Conservation (phyloP, 2,329 filamentous ascomycete species). For the Diaporthe velutina region DNA sequence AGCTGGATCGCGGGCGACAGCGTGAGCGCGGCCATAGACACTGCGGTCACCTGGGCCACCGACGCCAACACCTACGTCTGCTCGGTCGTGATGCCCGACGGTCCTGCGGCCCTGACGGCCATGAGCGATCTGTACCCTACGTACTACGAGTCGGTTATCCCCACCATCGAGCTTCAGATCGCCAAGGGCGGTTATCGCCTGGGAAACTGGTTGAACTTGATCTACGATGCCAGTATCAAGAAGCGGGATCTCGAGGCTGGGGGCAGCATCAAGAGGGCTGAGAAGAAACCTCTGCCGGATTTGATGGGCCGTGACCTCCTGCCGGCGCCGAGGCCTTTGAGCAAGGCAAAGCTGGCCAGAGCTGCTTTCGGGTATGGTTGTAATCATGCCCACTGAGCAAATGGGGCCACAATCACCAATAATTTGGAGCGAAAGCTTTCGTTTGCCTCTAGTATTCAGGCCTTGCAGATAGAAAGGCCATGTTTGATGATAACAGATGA, state of each 20-base stretch:
- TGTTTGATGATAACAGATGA: neutral
- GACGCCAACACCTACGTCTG: slow-evolving; percentile 59
- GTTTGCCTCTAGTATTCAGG: neutral
- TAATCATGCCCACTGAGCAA: neutral
- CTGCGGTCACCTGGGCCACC: slow-evolving; percentile 57
- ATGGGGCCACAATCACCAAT: no score
- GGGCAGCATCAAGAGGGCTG: neutral
- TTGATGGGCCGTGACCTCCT: slow-evolving; percentile 44
- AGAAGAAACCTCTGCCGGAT: slow-evolving; percentile 38
- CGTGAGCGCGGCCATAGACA: slow-evolving; percentile 51
- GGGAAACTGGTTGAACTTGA: slow-evolving; percentile 48
- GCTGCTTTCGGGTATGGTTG: slow-evolving; percentile 42
- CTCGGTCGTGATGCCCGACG: slow-evolving; percentile 55
- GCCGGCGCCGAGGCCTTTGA: slow-evolving; percentile 44
- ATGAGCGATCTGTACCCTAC: slow-evolving; percentile 55
- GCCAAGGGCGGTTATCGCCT: slow-evolving; percentile 56
- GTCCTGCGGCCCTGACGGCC: slow-evolving; percentile 51
- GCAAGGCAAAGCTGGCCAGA: slow-evolving; percentile 46
- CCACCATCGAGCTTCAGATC: slow-evolving; percentile 58
- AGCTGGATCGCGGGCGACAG: slow-evolving; percentile 55
- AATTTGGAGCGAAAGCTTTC: neutral
- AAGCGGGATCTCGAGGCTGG: slow-evolving; percentile 41
- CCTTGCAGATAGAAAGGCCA: neutral
- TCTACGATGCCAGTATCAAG: slow-evolving; percentile 41
- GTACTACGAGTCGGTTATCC: slow-evolving; percentile 57